A percentile compares a stretch with the other conserved stretches of the same genome.
phyloP scores from a whole-genome alignment of 331 rosid species.

The Prunus yedoensis region DNA sequence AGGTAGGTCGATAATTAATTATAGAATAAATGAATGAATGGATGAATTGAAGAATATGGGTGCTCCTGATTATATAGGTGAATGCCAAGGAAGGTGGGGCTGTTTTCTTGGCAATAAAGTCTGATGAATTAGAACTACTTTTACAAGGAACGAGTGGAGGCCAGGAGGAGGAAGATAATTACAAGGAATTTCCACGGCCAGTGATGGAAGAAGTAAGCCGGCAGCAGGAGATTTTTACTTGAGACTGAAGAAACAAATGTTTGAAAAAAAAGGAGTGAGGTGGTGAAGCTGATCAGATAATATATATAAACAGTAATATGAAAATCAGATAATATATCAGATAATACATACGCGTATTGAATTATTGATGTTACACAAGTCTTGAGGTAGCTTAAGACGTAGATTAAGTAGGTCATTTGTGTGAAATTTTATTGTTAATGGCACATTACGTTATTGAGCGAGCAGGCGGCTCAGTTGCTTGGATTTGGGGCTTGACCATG shows the following conservation, averaged over 20 bases:
- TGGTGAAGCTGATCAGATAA: background rate
- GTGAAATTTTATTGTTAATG: background rate
- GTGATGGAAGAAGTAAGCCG: slow-evolving; percentile 28
- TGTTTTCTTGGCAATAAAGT: slow-evolving; percentile 31
- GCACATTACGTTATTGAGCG: slow-evolving; percentile 15
- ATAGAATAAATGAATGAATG: background rate
- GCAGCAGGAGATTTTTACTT: slow-evolving; percentile 33
- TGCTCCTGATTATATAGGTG: slow-evolving; percentile 20
- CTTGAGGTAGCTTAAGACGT: slow-evolving; percentile 9
- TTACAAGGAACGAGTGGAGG: slow-evolving; percentile 31
- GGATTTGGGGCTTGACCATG: slow-evolving; percentile 6
- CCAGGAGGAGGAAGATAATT: background rate
- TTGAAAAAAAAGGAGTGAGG: slow-evolving; percentile 10
- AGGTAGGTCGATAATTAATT: too few species aligned
- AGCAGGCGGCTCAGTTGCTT: slow-evolving; percentile 16
- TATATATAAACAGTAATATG: background rate
- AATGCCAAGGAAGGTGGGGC: slow-evolving; percentile 17
- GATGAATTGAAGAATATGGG: background rate
- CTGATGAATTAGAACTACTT: background rate
- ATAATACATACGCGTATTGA: background rate
- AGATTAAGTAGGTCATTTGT: background rate
- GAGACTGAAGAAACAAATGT: slow-evolving; percentile 35
- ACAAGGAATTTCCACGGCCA: slow-evolving; percentile 1
- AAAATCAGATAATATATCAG: background rate
- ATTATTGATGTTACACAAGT: slow-evolving; percentile 18